Conservation (phyloP, 768 basidiomycete species). For the Amanita muscaria region DNA sequence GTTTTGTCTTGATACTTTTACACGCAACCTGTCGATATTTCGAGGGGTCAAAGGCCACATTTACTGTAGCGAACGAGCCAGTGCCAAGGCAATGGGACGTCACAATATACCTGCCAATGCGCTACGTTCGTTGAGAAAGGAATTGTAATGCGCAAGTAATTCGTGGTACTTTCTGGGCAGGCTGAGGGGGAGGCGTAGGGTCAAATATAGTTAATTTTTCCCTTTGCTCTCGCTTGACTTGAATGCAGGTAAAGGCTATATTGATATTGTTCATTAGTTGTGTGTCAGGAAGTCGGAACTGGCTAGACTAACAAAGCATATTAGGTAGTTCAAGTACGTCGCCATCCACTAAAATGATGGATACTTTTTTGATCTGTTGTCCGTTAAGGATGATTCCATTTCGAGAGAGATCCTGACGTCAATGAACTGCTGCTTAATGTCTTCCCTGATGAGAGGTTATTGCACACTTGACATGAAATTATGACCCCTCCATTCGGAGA, state of each 20-base stretch:
- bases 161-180: conserved; percentile 41
- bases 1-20: conserved; percentile 66
- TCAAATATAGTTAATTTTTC: conserved; percentile 53
- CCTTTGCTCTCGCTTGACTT: conserved; percentile 43
- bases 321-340: conserved; percentile 62
- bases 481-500: conserved; percentile 66
- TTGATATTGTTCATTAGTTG: not conserved
- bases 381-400: conserved; percentile 71
- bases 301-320: conserved; percentile 41
- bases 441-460: not conserved
- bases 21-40: conserved; percentile 72
- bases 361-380: conserved; percentile 54
- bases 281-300: not conserved
- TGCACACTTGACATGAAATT: conserved; percentile 65
- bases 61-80: conserved; percentile 77
- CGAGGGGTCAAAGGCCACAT: conserved; percentile 60
- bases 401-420: conserved; percentile 58
- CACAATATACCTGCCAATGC: conserved; percentile 59
- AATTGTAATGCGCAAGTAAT: not conserved
- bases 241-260: conserved; percentile 58
- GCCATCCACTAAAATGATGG: conserved; percentile 70
- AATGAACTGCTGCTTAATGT: not conserved
- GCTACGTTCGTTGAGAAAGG: conserved; percentile 26
- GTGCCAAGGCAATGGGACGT: conserved; percentile 74
- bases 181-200: conserved; percentile 47